Evolutionary conservation across 2,329 filamentous ascomycete genomes (phyloP).

Genomic region (Calonectria henricotiae): DNA sequence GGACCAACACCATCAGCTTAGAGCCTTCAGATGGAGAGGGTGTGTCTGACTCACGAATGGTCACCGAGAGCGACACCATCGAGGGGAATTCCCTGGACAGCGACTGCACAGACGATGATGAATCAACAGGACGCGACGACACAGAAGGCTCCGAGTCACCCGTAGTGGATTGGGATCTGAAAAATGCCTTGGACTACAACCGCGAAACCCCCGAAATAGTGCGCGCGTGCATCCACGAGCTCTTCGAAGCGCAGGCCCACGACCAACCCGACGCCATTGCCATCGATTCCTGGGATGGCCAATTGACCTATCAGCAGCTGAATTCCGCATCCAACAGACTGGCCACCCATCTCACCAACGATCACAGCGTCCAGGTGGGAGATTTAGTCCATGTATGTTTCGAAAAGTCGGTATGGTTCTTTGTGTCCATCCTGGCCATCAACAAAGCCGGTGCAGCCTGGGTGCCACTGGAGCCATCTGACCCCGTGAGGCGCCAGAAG

Average conservation of each 20-base stretch:
- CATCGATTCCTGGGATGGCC: conserved; percentile 51
- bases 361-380: conserved; percentile 22
- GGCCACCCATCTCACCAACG: conserved; percentile 25
- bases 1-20: neutral
- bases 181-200: neutral
- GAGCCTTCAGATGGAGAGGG: neutral
- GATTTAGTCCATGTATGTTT: conserved; percentile 36
- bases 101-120: neutral
- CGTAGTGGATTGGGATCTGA: neutral
- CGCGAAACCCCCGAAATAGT: neutral
- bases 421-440: conserved; percentile 30
- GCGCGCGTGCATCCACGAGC: conserved; percentile 40
- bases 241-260: conserved; percentile 39
- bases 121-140: neutral
- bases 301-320: conserved; percentile 45
- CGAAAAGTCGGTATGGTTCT: conserved; percentile 40
- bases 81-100: neutral
- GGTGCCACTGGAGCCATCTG: conserved; percentile 21
- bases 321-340: conserved; percentile 26
- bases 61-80: neutral
- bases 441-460: conserved; percentile 24
- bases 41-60: neutral
- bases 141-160: neutral
- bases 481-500: conserved; percentile 1
- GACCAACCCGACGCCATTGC: conserved; percentile 38